Base-by-base conservation (phyloP, 2,329 filamentous ascomycete genomes). In the Mariannaea elegans region DNA sequence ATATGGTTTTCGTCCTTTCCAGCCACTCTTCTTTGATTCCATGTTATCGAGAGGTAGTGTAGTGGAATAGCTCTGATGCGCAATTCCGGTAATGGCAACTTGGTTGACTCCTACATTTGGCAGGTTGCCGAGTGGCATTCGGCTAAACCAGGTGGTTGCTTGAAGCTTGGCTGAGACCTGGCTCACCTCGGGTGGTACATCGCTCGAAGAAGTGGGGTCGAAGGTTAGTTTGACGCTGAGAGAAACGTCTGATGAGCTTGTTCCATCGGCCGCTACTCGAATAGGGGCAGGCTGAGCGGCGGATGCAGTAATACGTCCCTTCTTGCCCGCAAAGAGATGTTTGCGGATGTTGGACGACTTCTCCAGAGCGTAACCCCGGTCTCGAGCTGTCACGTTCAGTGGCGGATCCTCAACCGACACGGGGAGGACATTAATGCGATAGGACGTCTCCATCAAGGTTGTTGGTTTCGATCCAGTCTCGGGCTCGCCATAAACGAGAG, bases 351-450 rank as follows among this genome's bases (percentile, higher is more conserved):
- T 68, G 13, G 57, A 65, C 1, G 62, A 47, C 48, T 55, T 64
- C 27, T 68, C 50, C 7, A 67, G 39, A 1, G 47, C 34, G 36
- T 69, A 69, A 2, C 65, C 10, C 8, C 55, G 45, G 29, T 69
- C 65, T 12, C 32, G 49, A 4, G 65, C 45, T 14, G 62, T 63
- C 13, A 70, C 62, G 16, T 56, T 67, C 34, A 70, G 5, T 1
- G 67, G 67, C 1, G 67, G 67, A 6, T 70, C 67, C 12, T 70
- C 67, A 9, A 65, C 53, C 2, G 64, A 59, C 23, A 62, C 55
- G 6, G 67, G 65, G 16, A 70, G 61, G 12, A 70, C 53, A 9
- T 70, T 70, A 60, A 70, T 62, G 27, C 45, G 13, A 8, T 65
- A 52, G 2, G 49, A 54, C 21, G 57, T 62, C 18, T 65, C 65